Base-by-base conservation (phyloP, 306 rosid species). In the Vigna unguiculata region DNA sequence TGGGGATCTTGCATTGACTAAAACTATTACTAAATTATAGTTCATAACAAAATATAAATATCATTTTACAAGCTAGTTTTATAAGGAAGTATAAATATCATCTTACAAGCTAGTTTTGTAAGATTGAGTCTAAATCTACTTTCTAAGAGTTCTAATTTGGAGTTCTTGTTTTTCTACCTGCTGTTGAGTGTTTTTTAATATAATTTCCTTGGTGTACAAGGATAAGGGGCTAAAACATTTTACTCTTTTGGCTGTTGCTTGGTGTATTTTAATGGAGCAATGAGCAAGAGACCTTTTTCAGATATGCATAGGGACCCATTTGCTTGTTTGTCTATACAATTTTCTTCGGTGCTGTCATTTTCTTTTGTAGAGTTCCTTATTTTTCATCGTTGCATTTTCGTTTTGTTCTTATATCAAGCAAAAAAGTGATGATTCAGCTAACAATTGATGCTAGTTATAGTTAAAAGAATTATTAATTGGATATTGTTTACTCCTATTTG, bases 391-490 rank as follows among this genome's bases (percentile, higher is more conserved):
- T 36, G 41, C 9, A 36, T 36, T 36, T 6, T 36, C 9, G 41
- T 36, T 36, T 36, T 36, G 41, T 36, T 36, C 41, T 36, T 36
- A 6, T 6, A 7, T 36, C 7, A 7, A 7, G 7, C 25, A 7
- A 7, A 36, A 36, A 4, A 5, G 7, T 6, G 7, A 7, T 36
- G 41, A 1, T 36, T 36, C 9, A 7, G 7, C 41, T 36, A 36
- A 36, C 7, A 9, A 36, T 36, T 36, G 41, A 36, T 36, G 9
- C 41, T 59, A 34, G 41, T 59, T 21, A 15, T 69, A 13, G 20
- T 76, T 68, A 24, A 32, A n/a, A 76, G 61, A 69, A 4, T 12
- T 70, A 54, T 58, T 77, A 69, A 55, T 72, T 66, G 78, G 38
- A 19, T 65, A 30, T 34, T 73, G 71, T 73, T 78, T 54, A 52